Conservation (phyloP, 106 monocot species). For the Narthecium ossifragum region DNA sequence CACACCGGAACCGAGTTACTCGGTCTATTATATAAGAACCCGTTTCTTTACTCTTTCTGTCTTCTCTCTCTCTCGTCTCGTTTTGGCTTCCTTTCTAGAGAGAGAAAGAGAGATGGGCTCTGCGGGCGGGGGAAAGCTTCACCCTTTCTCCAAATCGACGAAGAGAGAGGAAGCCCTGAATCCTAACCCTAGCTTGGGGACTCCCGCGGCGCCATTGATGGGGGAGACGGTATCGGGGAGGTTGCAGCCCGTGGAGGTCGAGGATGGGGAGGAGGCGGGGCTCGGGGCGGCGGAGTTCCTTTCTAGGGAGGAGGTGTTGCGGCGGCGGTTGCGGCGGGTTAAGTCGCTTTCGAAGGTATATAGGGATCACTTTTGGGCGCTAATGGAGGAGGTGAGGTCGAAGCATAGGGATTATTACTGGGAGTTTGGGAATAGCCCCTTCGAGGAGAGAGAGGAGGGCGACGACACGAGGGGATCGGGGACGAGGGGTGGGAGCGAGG, state of each 20-base stretch:
- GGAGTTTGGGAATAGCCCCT: slow-evolving; percentile 26
- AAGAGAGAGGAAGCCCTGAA: not conserved
- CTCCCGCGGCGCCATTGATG: not conserved
- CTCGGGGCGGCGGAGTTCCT: slow-evolving; percentile 16
- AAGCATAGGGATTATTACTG: slow-evolving; percentile 37
- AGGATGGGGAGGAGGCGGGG: slow-evolving; percentile 9
- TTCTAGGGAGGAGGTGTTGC: slow-evolving; percentile 49
- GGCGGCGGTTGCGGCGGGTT: slow-evolving; percentile 33
- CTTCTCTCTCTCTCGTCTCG: too few species aligned
- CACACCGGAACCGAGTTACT: too few species aligned
- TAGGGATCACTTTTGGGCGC: slow-evolving; percentile 30
- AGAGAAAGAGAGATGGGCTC: slow-evolving; percentile 4
- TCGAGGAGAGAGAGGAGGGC: slow-evolving; percentile 3
- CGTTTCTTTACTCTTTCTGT: too few species aligned
- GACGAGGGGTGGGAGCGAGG: not conserved
- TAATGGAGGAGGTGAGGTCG: slow-evolving; percentile 32
- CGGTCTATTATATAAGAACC: too few species aligned
- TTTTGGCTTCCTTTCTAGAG: too few species aligned
- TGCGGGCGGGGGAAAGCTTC: not conserved
- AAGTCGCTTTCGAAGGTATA: slow-evolving; percentile 28
- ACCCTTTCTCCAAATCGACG: not conserved
- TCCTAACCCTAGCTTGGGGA: not conserved
- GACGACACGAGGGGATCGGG: not conserved
- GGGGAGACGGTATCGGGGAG: slow-evolving; percentile 8
- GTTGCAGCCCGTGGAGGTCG: slow-evolving; percentile 2